Evolutionary conservation across 202 grass and related monocot species (phyloP), one percentile per base, ranked within the genome.

Genomic region (Panicum virgatum): DNA sequence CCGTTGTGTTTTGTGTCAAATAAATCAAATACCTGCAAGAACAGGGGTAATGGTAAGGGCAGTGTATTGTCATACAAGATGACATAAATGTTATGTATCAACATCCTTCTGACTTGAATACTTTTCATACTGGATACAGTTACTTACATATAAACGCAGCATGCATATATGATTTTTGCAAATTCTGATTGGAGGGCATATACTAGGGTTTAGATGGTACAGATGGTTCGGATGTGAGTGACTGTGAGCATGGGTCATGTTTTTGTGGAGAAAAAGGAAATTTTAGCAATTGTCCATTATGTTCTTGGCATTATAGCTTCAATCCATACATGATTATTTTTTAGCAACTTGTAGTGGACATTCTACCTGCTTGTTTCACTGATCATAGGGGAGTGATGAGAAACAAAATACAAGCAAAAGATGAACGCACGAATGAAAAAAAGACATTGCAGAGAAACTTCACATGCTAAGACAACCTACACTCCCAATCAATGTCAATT

Each of bases 1-100:
- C 91, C 92, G 65, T 93, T 98, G 82, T 98, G 96, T 69, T 96
- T 98, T 76, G 91, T 90, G 65, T 98, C 96, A 85, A 98, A 96
- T 45, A 98, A 88, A 81, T 98, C 96, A 85, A 98, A 98, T 34
- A 98, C 96, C 96, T 98, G 90, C 7, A 97, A 84, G 70, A 69
- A 62, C 8, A 64, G 0, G 69, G 48, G 64, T 73, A 63, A 84
- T 62, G 59, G 16, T 74, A 46, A 82, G 26, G 10, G 25, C 39
- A 78, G 50, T 84, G 14, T 7, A 23, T 29, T 61, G 12, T 39
- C 6, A 60, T 66, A 40, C 40, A 48, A 81, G 48, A 5, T 36
- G 5, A 62, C 64, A 12, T 22, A 66, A 72, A 65, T 14, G 25
- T 30, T 36, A 27, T 59, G 52, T 14, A 57, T n/a, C 56, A 69